A percentile compares a stretch with the other conserved stretches of the same genome.
Evolutionary conservation across 2,329 filamentous ascomycete genomes (phyloP).

Genomic region (Leptographium procerum): DNA sequence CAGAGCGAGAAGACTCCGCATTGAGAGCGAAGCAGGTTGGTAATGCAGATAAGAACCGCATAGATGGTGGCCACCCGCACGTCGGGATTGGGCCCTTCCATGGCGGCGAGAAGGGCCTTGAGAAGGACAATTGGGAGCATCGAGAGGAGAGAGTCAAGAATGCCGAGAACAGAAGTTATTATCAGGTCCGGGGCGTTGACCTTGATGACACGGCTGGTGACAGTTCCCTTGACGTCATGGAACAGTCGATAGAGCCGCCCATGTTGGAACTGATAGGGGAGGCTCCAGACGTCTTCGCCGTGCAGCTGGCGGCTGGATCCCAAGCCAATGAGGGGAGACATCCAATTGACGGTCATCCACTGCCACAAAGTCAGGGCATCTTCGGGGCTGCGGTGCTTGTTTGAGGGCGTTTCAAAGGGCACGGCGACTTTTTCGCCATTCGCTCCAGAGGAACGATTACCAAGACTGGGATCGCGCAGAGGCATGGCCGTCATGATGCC

Average conservation of each 20-base stretch:
- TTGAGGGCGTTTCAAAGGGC: slow-evolving; percentile 40
- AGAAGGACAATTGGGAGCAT: slow-evolving; percentile 56
- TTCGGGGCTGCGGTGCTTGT: slow-evolving; percentile 59
- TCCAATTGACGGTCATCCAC: slow-evolving; percentile 79
- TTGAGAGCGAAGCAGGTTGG: slow-evolving; percentile 52
- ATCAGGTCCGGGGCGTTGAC: slow-evolving; percentile 73
- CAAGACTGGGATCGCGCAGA: slow-evolving; percentile 47
- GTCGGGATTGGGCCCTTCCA: slow-evolving; percentile 41
- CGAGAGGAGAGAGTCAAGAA: slow-evolving; percentile 47
- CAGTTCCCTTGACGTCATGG: slow-evolving; percentile 58
- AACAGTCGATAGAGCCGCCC: slow-evolving; percentile 63
- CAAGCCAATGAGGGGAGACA: slow-evolving; percentile 57
- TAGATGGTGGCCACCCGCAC: slow-evolving; percentile 52
- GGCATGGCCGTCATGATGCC: slow-evolving; percentile 55
- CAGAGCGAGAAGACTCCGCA: slow-evolving; percentile 60
- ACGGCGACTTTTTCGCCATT: slow-evolving; percentile 36
- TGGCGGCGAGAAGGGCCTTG: slow-evolving; percentile 58
- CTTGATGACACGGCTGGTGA: slow-evolving; percentile 55
- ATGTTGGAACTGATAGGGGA: slow-evolving; percentile 77
- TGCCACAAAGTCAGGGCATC: slow-evolving; percentile 71
- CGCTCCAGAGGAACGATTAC: slow-evolving; percentile 23
- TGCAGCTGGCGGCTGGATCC: slow-evolving; percentile 56
- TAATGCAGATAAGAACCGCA: slow-evolving; percentile 47
- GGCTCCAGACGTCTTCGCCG: slow-evolving; percentile 69
- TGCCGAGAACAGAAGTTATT: slow-evolving; percentile 51